These are phyloP conservation scores for Acacia crassicarpa DNA, from an alignment of 306 rosid species.

Conservation along the genomic window DNA sequence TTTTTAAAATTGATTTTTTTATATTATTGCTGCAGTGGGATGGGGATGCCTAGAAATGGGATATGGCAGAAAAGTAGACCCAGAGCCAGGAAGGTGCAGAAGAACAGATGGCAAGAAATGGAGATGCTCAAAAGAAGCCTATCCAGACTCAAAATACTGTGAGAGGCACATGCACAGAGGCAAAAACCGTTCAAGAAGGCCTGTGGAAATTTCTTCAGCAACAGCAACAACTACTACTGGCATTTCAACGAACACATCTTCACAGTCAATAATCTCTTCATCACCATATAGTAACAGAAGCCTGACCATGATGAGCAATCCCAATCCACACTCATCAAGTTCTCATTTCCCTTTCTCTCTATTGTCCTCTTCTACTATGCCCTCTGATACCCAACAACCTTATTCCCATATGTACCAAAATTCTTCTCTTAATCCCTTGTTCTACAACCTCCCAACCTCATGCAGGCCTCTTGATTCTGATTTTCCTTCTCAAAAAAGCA, in stretches of 20 bases:
- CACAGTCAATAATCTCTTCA: constrained; percentile 41
- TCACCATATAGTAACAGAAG: constrained; percentile 41
- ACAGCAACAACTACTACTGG: constrained; percentile 21
- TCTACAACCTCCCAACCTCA: constrained; percentile 50
- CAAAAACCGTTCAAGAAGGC: constrained; percentile 99
- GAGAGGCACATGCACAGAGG: constrained; percentile 99
- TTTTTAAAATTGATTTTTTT: constrained; percentile 3
- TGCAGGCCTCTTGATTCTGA: constrained; percentile 56
- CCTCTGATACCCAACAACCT: constrained; percentile 43
- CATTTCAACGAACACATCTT: constrained; percentile 35
- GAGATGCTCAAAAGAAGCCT: constrained; percentile 99
- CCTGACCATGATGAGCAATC: constrained; percentile 41
- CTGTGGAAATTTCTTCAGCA: constrained; percentile 86
- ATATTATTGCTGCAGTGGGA: constrained; percentile 61
- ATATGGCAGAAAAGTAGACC: constrained; percentile 91
- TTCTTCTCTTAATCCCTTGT: constrained; percentile 54
- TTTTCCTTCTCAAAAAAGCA: constrained; percentile 46
- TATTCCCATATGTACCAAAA: constrained; percentile 52
- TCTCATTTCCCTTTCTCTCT: constrained; percentile 57
- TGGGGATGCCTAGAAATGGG: constrained; percentile 99
- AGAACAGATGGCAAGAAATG: constrained; percentile 99
- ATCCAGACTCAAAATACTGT: constrained; percentile 98
- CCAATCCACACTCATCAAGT: constrained; percentile 42
- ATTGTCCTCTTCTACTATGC: constrained; percentile 25
- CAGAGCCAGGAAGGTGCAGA: constrained; percentile 99